Evolutionary conservation across 371 early-diverging fungal species (phyloP).

Genomic region (Mortierella sp.): DNA sequence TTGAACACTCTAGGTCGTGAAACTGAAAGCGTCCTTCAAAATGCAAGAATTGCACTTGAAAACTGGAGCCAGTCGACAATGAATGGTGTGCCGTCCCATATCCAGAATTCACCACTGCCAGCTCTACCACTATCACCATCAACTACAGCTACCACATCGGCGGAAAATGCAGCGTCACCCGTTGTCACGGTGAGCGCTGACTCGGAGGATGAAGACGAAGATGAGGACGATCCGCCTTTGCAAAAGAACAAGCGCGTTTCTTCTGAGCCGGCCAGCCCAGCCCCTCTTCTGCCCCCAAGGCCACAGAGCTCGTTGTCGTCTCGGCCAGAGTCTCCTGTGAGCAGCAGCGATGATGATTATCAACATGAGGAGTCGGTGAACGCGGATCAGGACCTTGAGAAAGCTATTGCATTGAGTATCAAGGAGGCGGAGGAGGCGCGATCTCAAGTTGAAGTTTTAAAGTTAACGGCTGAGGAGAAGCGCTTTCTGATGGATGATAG

Average conservation of each 20-base stretch:
- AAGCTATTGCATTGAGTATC: conserved; percentile 34
- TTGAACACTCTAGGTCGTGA: conserved; percentile 16
- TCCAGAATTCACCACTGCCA: conserved; percentile 5
- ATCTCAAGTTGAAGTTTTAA: conserved; percentile 16
- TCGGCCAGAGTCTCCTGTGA: conserved; percentile 1
- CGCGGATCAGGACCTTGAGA: conserved; percentile 29
- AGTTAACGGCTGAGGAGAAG: conserved; percentile 28
- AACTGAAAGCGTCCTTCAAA: conserved; percentile 40
- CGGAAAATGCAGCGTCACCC: not conserved
- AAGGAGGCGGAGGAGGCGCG: not conserved
- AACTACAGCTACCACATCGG: too few species aligned
- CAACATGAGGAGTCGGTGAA: conserved; percentile 15
- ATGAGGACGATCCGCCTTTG: not conserved
- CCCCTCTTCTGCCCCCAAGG: conserved; percentile 39
- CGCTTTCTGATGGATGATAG: conserved; percentile 25
- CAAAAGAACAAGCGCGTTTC: conserved; percentile 1
- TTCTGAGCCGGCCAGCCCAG: not conserved
- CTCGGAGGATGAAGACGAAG: conserved; percentile 2
- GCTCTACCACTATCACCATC: not conserved
- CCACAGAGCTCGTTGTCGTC: not conserved
- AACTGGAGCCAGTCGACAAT: conserved; percentile 27
- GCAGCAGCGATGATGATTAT: conserved; percentile 1
- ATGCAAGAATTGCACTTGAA: conserved; percentile 41
- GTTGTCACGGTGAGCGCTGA: not conserved
- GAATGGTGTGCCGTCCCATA: conserved; percentile 6